Evolutionary conservation across 495 filamentous ascomycete genomes (phyloP).

Genomic region (Penicillium cataractarum): DNA sequence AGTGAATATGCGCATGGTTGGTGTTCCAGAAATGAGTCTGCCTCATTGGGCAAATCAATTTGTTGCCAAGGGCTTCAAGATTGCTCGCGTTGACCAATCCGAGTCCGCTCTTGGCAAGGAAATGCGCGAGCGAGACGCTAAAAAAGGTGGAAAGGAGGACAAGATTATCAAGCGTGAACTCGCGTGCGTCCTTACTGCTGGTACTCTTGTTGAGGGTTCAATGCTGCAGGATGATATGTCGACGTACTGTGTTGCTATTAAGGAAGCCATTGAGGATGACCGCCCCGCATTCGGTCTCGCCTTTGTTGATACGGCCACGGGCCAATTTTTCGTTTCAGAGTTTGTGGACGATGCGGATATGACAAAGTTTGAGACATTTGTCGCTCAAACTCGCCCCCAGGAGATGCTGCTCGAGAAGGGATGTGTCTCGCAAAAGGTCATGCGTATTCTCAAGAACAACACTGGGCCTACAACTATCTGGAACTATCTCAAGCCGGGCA

Average conservation of each 20-base stretch:
- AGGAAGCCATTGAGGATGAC: constrained; percentile 77
- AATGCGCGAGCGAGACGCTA: constrained; percentile 86
- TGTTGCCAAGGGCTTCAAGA: constrained; percentile 92
- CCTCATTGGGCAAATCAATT: constrained; percentile 95
- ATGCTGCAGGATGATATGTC: constrained; percentile 99
- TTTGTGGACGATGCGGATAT: constrained; percentile 92
- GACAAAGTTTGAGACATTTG: constrained; percentile 97
- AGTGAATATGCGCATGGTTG: constrained; percentile 99
- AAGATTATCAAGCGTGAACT: constrained; percentile 94
- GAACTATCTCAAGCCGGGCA: constrained; percentile 86
- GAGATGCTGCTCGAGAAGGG: constrained; percentile 92
- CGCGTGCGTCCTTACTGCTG: constrained; percentile 84
- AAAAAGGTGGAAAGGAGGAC: constrained; percentile 65
- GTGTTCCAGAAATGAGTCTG: constrained; percentile 87
- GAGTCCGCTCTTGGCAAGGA: constrained; percentile 96
- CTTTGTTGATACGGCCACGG: constrained; percentile 95
- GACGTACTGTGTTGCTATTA: constrained; percentile 94
- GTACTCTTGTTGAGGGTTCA: constrained; percentile 90
- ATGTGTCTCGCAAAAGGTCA: constrained; percentile 75
- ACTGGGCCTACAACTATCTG: constrained; percentile 91
- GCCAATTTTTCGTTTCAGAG: constrained; percentile 89
- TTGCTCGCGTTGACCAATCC: constrained; percentile 93
- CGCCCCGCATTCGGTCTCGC: constrained; percentile 86
- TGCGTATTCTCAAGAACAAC: constrained; percentile 97
- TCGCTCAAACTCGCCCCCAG: constrained; percentile 88